Evolutionary conservation across 2,329 filamentous ascomycete species (phyloP).

Genomic region (Knoxdaviesia proteae): DNA sequence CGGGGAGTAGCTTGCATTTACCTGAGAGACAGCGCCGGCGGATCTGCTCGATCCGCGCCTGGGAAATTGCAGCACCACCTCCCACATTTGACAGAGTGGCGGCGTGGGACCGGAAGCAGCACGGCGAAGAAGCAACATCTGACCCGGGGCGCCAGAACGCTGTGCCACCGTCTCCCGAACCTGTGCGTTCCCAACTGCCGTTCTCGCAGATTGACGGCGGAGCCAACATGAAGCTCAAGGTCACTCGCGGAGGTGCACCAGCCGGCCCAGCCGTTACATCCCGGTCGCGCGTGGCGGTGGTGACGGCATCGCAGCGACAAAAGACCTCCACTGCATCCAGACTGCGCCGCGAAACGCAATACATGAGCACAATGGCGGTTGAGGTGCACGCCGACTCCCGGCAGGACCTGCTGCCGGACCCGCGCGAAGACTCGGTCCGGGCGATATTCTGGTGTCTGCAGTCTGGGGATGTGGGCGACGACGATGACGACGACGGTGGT

Average conservation of each 20-base stretch:
- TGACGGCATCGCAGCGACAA: slow-evolving; percentile 65
- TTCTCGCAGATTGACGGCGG: slow-evolving; percentile 77
- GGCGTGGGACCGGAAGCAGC: slow-evolving; percentile 27
- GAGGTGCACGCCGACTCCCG: slow-evolving; percentile 84
- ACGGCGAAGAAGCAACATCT: not conserved
- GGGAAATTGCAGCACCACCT: slow-evolving; percentile 56
- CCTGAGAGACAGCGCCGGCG: slow-evolving; percentile 2
- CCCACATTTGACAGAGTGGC: slow-evolving; percentile 51
- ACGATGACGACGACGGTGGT: slow-evolving; percentile 17
- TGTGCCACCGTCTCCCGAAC: not conserved
- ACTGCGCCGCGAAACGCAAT: slow-evolving; percentile 66
- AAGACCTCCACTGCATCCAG: slow-evolving; percentile 36
- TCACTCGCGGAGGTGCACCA: too few species aligned
- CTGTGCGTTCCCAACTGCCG: not conserved
- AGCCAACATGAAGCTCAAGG: slow-evolving; percentile 45
- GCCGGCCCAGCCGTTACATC: too few species aligned
- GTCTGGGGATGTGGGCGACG: slow-evolving; percentile 40
- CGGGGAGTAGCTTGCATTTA: not conserved
- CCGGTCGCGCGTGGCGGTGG: slow-evolving; percentile 22
- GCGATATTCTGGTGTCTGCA: slow-evolving; percentile 83
- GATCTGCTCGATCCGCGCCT: slow-evolving; percentile 29
- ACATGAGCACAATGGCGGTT: slow-evolving; percentile 92
- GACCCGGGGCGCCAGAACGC: not conserved
- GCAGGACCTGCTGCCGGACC: slow-evolving; percentile 63
- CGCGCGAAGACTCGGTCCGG: slow-evolving; percentile 71